phyloP scores from a whole-genome alignment of 1,139 yeast species.

The Suhomyces panamericanus region DNA sequence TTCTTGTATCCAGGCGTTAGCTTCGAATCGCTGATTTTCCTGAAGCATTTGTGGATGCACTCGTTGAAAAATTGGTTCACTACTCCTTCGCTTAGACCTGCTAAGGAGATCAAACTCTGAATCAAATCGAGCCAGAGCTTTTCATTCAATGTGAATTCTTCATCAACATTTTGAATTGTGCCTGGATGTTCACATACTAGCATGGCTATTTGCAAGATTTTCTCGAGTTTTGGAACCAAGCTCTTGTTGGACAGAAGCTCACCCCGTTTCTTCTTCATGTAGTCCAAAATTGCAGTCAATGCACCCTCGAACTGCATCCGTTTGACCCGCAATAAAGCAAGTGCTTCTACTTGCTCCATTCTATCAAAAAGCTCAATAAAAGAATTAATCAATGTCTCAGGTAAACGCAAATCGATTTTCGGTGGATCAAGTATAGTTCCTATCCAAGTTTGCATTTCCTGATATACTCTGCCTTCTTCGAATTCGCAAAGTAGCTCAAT shows the following conservation, averaged over 20 bases:
- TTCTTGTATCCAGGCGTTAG: constrained; percentile 25
- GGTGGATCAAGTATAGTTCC: constrained; percentile 9
- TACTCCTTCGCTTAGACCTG: constrained; percentile 19
- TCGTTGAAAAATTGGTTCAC: constrained; percentile 37
- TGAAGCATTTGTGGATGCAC: constrained; percentile 53
- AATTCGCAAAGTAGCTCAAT: constrained; percentile 30
- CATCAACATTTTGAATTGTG: constrained; percentile 18
- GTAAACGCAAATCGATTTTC: not conserved
- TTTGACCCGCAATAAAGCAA: constrained; percentile 29
- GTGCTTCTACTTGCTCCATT: constrained; percentile 31
- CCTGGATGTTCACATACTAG: constrained; percentile 30
- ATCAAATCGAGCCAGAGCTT: constrained; percentile 42
- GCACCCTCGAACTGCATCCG: constrained; percentile 28
- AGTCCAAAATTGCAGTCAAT: constrained; percentile 26
- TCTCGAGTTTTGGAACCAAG: constrained; percentile 24
- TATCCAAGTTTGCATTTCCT: constrained; percentile 17
- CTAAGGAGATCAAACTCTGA: constrained; percentile 27
- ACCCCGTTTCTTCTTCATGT: constrained; percentile 17
- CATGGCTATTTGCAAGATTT: constrained; percentile 37
- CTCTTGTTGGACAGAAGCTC: constrained; percentile 12
- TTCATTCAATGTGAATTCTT: constrained; percentile 30
- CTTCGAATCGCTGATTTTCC: constrained; percentile 46
- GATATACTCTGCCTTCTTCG: constrained; percentile 14
- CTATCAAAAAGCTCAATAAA: constrained; percentile 20
- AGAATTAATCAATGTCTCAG: not conserved